Conservation (phyloP, 225 moss, liverwort and hornwort species). For the Physcomitrellopsis africana region DNA sequence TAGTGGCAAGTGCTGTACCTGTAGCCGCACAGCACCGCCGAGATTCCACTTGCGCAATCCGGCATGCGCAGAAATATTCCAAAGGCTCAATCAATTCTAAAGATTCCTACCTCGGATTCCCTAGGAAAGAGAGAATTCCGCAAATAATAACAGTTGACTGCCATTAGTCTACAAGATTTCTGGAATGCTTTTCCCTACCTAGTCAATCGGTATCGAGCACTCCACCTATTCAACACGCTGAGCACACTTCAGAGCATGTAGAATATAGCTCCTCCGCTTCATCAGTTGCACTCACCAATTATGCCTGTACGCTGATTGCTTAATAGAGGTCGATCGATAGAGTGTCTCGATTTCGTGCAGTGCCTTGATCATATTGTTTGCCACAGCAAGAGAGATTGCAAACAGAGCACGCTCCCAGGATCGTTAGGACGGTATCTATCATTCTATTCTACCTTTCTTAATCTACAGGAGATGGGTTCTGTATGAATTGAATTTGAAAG, state of each 20-base stretch:
- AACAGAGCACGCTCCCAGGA: no score
- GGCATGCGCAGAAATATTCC: background rate
- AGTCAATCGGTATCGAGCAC: background rate
- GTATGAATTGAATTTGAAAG: background rate
- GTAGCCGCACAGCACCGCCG: background rate
- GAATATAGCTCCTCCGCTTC: background rate
- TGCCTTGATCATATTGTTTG: no score
- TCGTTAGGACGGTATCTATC: no score
- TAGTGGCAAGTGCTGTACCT: background rate
- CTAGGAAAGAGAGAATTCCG: background rate
- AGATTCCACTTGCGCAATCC: conserved; percentile 5
- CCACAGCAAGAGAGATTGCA: no score
- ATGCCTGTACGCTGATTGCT: no score
- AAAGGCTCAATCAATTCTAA: background rate
- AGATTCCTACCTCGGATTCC: background rate
- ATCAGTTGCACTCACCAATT: background rate
- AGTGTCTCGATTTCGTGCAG: background rate
- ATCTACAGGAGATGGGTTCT: no score
- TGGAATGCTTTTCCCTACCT: background rate
- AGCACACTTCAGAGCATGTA: background rate
- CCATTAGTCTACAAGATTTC: background rate
- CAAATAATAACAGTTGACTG: background rate
- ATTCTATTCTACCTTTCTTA: no score
- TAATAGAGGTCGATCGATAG: background rate
- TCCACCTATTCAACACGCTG: background rate